phyloP scores from a whole-genome alignment of 2,329 filamentous ascomycete species.

The Aureobasidium lini region DNA sequence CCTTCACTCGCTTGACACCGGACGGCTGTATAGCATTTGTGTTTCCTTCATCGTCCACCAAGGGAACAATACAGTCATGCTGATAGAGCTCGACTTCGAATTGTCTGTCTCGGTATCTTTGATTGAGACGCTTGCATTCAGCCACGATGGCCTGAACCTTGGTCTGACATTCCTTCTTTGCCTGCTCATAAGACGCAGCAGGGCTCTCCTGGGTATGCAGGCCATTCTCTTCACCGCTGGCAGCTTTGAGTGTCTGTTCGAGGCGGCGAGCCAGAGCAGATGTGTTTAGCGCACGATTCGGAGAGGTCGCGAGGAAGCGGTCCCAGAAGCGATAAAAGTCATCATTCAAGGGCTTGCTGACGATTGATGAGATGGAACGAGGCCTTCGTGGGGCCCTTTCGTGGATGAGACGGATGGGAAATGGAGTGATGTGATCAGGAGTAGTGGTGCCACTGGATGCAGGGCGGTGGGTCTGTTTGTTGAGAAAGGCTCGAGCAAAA shows the following conservation, averaged over 20 bases:
- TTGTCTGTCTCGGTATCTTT: slow-evolving; percentile 79
- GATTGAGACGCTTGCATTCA: slow-evolving; percentile 68
- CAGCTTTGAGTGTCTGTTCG: not conserved
- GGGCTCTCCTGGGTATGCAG: slow-evolving; percentile 2
- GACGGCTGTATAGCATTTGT: slow-evolving; percentile 47
- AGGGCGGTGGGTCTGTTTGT: not conserved
- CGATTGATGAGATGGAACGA: not conserved
- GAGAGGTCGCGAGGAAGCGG: slow-evolving; percentile 21
- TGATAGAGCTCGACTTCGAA: slow-evolving; percentile 64
- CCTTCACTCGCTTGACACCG: slow-evolving; percentile 63
- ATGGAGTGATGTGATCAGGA: not conserved
- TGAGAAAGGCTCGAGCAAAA: not conserved
- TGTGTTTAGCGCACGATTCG: not conserved
- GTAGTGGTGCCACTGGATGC: not conserved
- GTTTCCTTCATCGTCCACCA: not conserved
- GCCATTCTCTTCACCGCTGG: not conserved
- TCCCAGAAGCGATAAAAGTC: slow-evolving; percentile 24
- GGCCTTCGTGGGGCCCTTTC: not conserved
- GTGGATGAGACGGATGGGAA: not conserved
- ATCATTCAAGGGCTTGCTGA: not conserved
- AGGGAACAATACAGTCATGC: not conserved
- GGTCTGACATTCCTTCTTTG: slow-evolving; percentile 57
- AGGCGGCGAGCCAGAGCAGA: not conserved
- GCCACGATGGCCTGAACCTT: slow-evolving; percentile 51
- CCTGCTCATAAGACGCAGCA: slow-evolving; percentile 58